These are phyloP conservation scores for Abelmoschus esculentus DNA, from an alignment of 345 rosid species.

Conservation along the genomic window DNA sequence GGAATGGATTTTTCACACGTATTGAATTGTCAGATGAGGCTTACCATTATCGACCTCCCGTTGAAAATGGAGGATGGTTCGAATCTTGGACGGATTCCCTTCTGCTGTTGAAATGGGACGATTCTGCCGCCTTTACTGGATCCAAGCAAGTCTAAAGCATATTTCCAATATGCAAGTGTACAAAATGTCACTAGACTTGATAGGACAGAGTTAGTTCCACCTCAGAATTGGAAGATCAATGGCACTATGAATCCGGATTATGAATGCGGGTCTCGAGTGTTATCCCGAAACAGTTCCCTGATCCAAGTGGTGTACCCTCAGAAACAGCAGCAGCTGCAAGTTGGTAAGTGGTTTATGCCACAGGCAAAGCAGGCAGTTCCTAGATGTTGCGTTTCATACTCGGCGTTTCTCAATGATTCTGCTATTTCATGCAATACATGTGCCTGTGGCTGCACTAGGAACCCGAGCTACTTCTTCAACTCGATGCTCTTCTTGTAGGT, in stretches of 20 bases:
- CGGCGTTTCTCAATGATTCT: constrained; percentile 84
- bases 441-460: constrained; percentile 75
- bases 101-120: constrained; percentile 80
- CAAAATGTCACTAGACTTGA: constrained; percentile 70
- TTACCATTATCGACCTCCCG: constrained; percentile 19
- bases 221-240: constrained; percentile 77
- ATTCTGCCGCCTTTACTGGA: constrained; percentile 74
- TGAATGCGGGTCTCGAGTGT: constrained; percentile 69
- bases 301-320: constrained; percentile 65
- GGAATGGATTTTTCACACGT: constrained; percentile 61
- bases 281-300: constrained; percentile 63
- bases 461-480: constrained; percentile 56
- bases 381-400: constrained; percentile 83
- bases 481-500: constrained; percentile 65
- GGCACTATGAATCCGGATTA: constrained; percentile 74
- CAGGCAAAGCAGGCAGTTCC: constrained; percentile 56
- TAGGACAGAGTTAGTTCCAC: constrained; percentile 57
- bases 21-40: constrained; percentile 77
- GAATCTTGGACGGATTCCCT: constrained; percentile 50
- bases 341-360: constrained; percentile 90
- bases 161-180: constrained; percentile 74
- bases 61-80: constrained; percentile 36
- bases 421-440: constrained; percentile 76
- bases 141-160: constrained; percentile 70
- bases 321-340: constrained; percentile 68